Evolutionary conservation across 805 yeast genomes (phyloP).

Genomic region (Alloascoidea africana): DNA sequence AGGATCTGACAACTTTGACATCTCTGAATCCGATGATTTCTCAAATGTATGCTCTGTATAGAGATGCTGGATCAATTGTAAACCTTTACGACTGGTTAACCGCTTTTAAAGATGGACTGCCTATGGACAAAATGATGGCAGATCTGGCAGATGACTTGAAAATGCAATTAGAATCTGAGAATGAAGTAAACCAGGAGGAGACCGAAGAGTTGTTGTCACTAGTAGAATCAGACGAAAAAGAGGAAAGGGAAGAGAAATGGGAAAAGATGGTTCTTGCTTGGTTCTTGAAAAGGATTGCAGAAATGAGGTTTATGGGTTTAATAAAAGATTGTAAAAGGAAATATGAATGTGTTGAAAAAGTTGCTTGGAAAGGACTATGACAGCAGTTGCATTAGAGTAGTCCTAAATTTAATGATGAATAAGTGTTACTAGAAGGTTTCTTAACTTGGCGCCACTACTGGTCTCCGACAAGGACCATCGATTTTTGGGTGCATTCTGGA

Average conservation of each 20-base stretch:
- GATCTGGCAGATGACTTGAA: constrained; percentile 4
- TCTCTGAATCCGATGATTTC: constrained; percentile 35
- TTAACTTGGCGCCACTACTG: too few relatives aligned
- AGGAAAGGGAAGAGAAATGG: constrained; percentile 35
- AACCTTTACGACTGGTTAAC: constrained; percentile 54
- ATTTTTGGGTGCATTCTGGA: too few relatives aligned
- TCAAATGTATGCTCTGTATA: constrained; percentile 48
- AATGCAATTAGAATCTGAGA: constrained; percentile 2
- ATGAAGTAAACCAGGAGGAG: background rate
- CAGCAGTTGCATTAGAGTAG: too few relatives aligned
- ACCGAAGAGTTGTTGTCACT: background rate
- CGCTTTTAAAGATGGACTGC: constrained; percentile 40
- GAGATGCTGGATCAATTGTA: constrained; percentile 62
- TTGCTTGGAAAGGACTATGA: constrained; percentile 53
- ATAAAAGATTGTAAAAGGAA: constrained; percentile 42
- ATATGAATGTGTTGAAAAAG: constrained; percentile 53
- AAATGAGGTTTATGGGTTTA: constrained; percentile 55
- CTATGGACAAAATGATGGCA: constrained; percentile 13
- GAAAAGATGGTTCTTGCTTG: constrained; percentile 49
- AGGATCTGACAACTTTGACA: constrained; percentile 16
- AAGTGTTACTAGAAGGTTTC: too few relatives aligned
- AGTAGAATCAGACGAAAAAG: constrained; percentile 10
- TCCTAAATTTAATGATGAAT: too few relatives aligned
- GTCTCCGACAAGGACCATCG: too few relatives aligned
- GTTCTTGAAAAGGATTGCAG: constrained; percentile 63